Percentiles rank a stretch among this genome's conserved stretches.
phyloP scores from a whole-genome alignment of 495 filamentous ascomycete genomes.

The Aspergillus ostianus region DNA sequence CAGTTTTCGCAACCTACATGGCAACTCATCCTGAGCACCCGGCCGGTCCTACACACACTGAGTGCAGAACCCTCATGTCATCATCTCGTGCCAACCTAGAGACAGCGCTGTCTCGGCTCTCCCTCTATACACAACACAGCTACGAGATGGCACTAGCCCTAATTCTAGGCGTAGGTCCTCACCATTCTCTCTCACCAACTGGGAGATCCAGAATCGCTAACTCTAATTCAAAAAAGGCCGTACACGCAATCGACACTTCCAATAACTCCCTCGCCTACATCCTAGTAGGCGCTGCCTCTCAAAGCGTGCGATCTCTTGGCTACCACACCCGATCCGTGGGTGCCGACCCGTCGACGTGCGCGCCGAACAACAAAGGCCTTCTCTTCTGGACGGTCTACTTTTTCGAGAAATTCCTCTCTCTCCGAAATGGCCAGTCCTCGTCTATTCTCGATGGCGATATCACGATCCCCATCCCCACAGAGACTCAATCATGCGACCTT shows the following conservation, averaged over 20 bases:
- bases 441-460: background rate
- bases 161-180: slow-evolving; percentile 6
- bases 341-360: background rate
- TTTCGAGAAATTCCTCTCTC: background rate
- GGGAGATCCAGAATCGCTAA: too few relatives aligned
- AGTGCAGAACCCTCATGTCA: background rate
- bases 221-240: background rate
- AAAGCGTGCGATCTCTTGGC: background rate
- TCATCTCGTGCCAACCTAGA: slow-evolving; percentile 7
- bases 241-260: slow-evolving; percentile 8
- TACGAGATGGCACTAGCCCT: slow-evolving; percentile 12
- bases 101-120: slow-evolving; percentile 5
- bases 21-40: too few relatives aligned
- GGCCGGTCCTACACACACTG: too few relatives aligned
- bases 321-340: background rate
- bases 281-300: background rate
- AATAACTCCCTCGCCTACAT: slow-evolving; percentile 5
- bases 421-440: background rate
- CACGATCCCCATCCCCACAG: background rate
- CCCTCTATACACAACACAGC: slow-evolving; percentile 6
- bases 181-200: too few relatives aligned
- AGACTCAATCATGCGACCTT: background rate
- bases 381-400: slow-evolving; percentile 2
- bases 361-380: background rate
- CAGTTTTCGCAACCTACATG: too few relatives aligned